Percentiles rank a stretch among this genome's conserved stretches.
Conservation (phyloP, 2,329 filamentous ascomycete species). For the Fusarium anthophilum region DNA sequence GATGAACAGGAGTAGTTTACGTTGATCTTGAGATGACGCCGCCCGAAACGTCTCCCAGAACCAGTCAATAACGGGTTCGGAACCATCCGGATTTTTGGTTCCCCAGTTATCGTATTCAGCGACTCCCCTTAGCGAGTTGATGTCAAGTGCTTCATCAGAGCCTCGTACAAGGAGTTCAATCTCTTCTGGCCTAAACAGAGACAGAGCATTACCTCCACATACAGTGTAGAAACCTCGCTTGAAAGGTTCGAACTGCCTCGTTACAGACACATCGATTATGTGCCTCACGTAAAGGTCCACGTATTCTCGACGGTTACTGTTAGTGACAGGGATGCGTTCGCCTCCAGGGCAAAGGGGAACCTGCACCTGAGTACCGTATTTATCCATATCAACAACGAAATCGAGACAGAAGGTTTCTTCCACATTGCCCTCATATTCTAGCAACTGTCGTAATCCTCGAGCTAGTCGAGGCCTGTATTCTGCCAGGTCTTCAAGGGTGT, state of each 20-base stretch:
- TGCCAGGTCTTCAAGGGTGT: constrained; percentile 82
- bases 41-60: constrained; percentile 86
- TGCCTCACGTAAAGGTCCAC: constrained; percentile 86
- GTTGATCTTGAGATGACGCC: constrained; percentile 73
- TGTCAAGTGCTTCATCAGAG: constrained; percentile 84
- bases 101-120: constrained; percentile 87
- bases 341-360: constrained; percentile 80
- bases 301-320: constrained; percentile 83
- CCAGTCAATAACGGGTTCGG: constrained; percentile 78
- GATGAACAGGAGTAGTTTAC: constrained; percentile 84
- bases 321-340: constrained; percentile 81
- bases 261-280: constrained; percentile 79
- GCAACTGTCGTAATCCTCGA: constrained; percentile 75
- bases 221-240: constrained; percentile 94
- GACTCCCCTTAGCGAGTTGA: constrained; percentile 77
- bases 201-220: constrained; percentile 87
- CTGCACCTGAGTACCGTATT: constrained; percentile 74
- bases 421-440: constrained; percentile 87
- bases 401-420: constrained; percentile 82
- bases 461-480: constrained; percentile 83
- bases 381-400: constrained; percentile 80
- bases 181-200: constrained; percentile 88
- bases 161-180: constrained; percentile 89
- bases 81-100: constrained; percentile 61
- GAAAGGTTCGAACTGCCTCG: constrained; percentile 90